Percentiles rank a stretch among this genome's conserved stretches.
phyloP scores from a whole-genome alignment of 495 filamentous ascomycete genomes.

The Xylaria intraflava region DNA sequence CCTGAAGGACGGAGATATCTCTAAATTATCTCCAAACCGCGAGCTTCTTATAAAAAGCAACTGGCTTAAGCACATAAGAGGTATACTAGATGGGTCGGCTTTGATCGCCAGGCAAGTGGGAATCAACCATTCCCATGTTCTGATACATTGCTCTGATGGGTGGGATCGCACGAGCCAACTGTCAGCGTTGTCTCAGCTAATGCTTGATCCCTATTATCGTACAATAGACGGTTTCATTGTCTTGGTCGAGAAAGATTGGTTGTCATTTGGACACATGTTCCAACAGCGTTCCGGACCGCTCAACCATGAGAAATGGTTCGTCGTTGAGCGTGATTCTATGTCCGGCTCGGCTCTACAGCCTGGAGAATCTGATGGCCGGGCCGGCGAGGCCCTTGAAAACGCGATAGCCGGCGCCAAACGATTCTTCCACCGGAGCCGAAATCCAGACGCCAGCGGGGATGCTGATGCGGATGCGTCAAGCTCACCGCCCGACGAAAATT shows the following conservation, averaged over 20 bases:
- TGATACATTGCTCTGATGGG: slow-evolving; percentile 97
- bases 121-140: slow-evolving; percentile 84
- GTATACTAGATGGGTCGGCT: slow-evolving; percentile 74
- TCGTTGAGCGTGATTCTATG: slow-evolving; percentile 64
- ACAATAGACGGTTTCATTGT: slow-evolving; percentile 95
- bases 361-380: slow-evolving; percentile 51
- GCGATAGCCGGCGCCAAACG: slow-evolving; percentile 81
- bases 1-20: slow-evolving; percentile 86
- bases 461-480: slow-evolving; percentile 25
- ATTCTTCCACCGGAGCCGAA: slow-evolving; percentile 78
- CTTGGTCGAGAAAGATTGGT: slow-evolving; percentile 94
- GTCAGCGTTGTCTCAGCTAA: slow-evolving; percentile 87
- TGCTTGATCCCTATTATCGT: slow-evolving; percentile 91
- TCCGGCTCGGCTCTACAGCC: slow-evolving; percentile 47
- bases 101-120: slow-evolving; percentile 85
- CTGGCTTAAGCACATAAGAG: slow-evolving; percentile 87
- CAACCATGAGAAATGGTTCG: slow-evolving; percentile 92
- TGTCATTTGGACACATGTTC: slow-evolving; percentile 98
- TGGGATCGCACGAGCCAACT: slow-evolving; percentile 98
- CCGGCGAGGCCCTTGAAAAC: slow-evolving; percentile 75
- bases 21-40: slow-evolving; percentile 73
- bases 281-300: slow-evolving; percentile 78
- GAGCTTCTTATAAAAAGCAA: slow-evolving; percentile 76
- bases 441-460: slow-evolving; percentile 50
- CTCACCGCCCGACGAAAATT: slow-evolving; percentile 21